Conservation (phyloP, 1,139 yeast genomes). For the Magnusiomyces fungicola region DNA sequence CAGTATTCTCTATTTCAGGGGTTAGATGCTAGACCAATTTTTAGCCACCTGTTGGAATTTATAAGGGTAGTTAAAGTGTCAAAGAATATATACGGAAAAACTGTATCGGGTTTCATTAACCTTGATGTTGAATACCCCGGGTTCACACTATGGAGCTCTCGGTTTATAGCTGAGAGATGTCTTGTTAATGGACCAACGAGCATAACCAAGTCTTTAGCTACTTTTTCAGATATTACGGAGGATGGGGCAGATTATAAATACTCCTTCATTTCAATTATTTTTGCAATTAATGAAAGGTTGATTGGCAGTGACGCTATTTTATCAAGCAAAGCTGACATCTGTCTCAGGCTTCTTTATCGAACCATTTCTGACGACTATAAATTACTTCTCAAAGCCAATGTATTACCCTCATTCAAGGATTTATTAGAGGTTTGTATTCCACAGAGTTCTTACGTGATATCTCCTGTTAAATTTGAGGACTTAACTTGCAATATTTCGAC, state of each 20-base stretch:
- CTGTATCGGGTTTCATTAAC: too few species aligned
- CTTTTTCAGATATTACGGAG: neutral
- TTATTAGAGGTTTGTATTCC: neutral
- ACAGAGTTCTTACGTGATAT: neutral
- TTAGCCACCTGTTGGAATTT: neutral
- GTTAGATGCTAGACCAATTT: neutral
- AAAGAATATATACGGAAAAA: too few species aligned
- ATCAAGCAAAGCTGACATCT: slow-evolving; percentile 3
- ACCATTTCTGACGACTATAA: neutral
- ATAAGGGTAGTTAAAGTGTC: too few species aligned
- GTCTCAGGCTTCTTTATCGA: neutral
- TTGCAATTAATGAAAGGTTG: neutral
- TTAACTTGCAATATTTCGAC: neutral
- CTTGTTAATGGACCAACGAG: neutral
- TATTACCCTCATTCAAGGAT: neutral
- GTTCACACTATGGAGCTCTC: neutral
- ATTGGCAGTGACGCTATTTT: neutral
- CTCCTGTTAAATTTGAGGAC: neutral
- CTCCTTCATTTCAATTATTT: neutral
- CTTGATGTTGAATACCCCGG: too few species aligned
- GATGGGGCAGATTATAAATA: neutral
- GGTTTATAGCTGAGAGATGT: neutral
- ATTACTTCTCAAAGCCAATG: neutral
- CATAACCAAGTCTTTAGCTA: neutral
- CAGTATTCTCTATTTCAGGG: neutral